Conservation (phyloP, 1,284 basidiomycete genomes). For the Moniliella sp. region DNA sequence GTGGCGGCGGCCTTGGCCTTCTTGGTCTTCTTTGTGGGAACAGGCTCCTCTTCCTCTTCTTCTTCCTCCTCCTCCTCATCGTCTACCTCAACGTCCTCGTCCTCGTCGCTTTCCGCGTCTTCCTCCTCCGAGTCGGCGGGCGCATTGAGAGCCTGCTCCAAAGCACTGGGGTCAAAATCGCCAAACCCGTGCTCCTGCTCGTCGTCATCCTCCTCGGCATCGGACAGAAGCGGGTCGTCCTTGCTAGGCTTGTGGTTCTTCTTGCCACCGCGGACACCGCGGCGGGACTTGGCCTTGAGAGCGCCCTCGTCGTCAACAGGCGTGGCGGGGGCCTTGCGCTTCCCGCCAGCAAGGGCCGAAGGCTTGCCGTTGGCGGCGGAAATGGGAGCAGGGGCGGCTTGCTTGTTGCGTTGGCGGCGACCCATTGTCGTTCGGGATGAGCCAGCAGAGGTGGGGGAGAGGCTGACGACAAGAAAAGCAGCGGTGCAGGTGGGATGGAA, state of each 20-base stretch:
- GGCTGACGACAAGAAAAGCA: too few relatives aligned
- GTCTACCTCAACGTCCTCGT: conserved; percentile 5
- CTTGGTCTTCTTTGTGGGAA: conserved; percentile 5
- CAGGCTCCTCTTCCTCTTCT: conserved; percentile 7
- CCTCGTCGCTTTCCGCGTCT: conserved; percentile 8
- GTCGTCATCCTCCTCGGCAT: conserved; percentile 5
- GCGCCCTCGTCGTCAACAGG: too few relatives aligned
- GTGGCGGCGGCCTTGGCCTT: too few relatives aligned
- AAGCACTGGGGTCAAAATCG: too few relatives aligned
- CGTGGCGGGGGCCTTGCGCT: background rate
- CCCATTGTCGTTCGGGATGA: conserved; percentile 1
- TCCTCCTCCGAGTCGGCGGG: background rate
- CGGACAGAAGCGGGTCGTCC: conserved; percentile 2
- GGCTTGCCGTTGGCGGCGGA: background rate
- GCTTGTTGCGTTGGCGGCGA: background rate
- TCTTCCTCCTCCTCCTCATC: conserved; percentile 4
- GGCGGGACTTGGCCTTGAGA: too few relatives aligned
- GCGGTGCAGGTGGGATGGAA: too few relatives aligned
- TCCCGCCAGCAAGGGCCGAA: background rate
- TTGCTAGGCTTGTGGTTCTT: background rate
- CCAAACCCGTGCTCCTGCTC: too few relatives aligned
- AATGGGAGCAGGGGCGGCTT: background rate
- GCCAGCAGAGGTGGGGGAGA: too few relatives aligned
- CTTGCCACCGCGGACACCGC: too few relatives aligned
- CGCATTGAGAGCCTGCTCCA: too few relatives aligned